Percentiles rank a stretch among this genome's conserved stretches.
Evolutionary conservation across 306 rosid species (phyloP).

Genomic region (Dryas alaskensis): DNA sequence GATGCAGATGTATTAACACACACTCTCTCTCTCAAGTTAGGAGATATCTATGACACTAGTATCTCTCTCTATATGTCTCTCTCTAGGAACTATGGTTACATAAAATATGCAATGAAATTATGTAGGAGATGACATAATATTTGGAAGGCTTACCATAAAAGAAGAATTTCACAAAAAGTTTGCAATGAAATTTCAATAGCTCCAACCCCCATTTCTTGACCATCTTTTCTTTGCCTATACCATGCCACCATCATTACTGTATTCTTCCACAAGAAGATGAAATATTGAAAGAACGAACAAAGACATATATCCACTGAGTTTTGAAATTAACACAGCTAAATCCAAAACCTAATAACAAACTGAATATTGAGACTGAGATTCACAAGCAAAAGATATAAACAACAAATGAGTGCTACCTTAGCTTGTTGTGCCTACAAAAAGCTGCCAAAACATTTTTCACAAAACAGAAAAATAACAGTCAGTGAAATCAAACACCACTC

Average conservation of each 20-base stretch:
- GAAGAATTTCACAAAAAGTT: constrained; percentile 6
- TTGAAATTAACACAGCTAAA: constrained; percentile 3
- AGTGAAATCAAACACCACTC: constrained; percentile 4
- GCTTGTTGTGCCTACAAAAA: constrained; percentile 40
- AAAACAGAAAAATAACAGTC: constrained; percentile 6
- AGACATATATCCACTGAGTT: constrained; percentile 20
- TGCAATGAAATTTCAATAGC: constrained; percentile 28
- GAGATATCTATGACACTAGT: neutral
- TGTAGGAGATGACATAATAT: too few species aligned
- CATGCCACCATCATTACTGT: constrained; percentile 1
- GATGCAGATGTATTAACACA: constrained; percentile 9
- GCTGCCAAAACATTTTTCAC: constrained; percentile 27
- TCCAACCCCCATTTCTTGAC: constrained; percentile 25
- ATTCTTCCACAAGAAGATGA: constrained; percentile 8
- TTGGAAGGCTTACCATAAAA: neutral
- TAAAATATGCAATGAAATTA: neutral
- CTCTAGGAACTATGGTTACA: neutral
- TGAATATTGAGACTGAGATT: constrained; percentile 5
- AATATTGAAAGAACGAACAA: constrained; percentile 15
- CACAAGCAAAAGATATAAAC: constrained; percentile 30
- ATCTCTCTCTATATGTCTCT: neutral
- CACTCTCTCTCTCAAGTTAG: neutral
- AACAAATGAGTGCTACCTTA: constrained; percentile 27
- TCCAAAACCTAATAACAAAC: constrained; percentile 10
- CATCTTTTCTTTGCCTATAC: constrained; percentile 19